Evolutionary conservation across 768 basidiomycete genomes (phyloP), one percentile per base, ranked within the genome.

Genomic region (Auricularia sp.): DNA sequence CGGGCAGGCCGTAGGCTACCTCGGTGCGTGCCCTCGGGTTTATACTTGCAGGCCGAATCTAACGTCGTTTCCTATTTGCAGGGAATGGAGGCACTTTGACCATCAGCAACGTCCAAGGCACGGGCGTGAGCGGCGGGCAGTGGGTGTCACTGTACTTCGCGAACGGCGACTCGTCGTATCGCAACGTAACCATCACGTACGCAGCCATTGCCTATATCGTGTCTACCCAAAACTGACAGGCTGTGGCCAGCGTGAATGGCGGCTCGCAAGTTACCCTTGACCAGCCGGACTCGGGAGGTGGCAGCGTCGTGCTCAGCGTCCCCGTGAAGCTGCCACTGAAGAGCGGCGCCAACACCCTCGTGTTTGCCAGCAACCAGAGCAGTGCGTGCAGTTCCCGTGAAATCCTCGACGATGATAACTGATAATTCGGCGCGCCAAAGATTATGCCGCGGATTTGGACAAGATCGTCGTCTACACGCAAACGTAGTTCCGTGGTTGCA

Each of bases 401-500:
- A 21, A 29, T 29, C 29, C 29, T 47, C 61, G 62, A 59, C 13
- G 37, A 33, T 42, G 39, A 42, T 42, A 42, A 13, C 47, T 51
- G 11, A 51, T 18, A 6, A 21, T 11, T 10, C 18, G 10, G 44
- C 18, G 16, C 63, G 33, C 39, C 58, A 63, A 69, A 84, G 83
- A 75, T 68, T 85, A 81, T 71, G 85, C 83, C 14, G 85, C 77
- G 11, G 84, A 86, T 68, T 75, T 85, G 45, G 84, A 85, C 73
- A 84, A 80, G 73, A 83, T 86, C 68, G 75, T 85, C 36, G 84
- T 87, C 2, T 86, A 84, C 93, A 21, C 81, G 91, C 29, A 89
- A 89, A 0, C 94, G 94, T 70, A 89, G 29, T 29, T 29, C 29
- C 29, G 29, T 2, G 29, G 29, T 29, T 29, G 29, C 29, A 29